Evolutionary conservation across 2,329 filamentous ascomycete genomes (phyloP).

Genomic region (Incumbomyces lentus): DNA sequence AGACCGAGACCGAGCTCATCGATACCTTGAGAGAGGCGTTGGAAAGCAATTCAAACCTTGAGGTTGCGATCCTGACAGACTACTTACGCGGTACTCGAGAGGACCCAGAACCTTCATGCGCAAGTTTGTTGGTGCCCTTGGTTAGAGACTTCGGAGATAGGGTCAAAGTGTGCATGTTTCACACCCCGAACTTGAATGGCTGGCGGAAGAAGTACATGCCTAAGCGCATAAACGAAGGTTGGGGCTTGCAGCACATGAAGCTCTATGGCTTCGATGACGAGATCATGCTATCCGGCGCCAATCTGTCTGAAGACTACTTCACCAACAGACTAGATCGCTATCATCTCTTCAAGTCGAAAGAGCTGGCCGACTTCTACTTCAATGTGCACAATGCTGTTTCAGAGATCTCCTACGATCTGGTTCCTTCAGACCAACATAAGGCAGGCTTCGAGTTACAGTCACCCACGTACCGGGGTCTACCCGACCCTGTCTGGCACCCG

Average conservation of each 20-base stretch:
- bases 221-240: conserved; percentile 89
- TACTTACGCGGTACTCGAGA: conserved; percentile 85
- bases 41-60: conserved; percentile 60
- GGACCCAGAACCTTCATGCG: conserved; percentile 73
- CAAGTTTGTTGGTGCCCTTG: conserved; percentile 76
- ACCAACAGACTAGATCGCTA: conserved; percentile 92
- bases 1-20: conserved; percentile 81
- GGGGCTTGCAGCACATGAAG: conserved; percentile 99
- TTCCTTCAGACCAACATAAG: conserved; percentile 43
- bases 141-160: conserved; percentile 76
- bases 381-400: conserved; percentile 66
- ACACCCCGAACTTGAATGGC: conserved; percentile 90
- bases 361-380: conserved; percentile 73
- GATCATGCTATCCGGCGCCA: conserved; percentile 88
- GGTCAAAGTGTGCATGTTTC: conserved; percentile 93
- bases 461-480: conserved; percentile 18
- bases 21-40: conserved; percentile 66
- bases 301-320: conserved; percentile 88
- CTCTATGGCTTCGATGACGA: conserved; percentile 92
- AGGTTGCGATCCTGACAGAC: conserved; percentile 83
- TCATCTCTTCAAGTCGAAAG: conserved; percentile 71
- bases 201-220: conserved; percentile 74
- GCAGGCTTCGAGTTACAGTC: conserved; percentile 46
- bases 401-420: conserved; percentile 69
- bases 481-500: conserved; percentile 20